Percentiles rank a stretch among this genome's conserved stretches.
These are phyloP conservation scores for Backusella liffmaniae DNA, from an alignment of 192 early-diverging fungal species.

Conservation along the genomic window DNA sequence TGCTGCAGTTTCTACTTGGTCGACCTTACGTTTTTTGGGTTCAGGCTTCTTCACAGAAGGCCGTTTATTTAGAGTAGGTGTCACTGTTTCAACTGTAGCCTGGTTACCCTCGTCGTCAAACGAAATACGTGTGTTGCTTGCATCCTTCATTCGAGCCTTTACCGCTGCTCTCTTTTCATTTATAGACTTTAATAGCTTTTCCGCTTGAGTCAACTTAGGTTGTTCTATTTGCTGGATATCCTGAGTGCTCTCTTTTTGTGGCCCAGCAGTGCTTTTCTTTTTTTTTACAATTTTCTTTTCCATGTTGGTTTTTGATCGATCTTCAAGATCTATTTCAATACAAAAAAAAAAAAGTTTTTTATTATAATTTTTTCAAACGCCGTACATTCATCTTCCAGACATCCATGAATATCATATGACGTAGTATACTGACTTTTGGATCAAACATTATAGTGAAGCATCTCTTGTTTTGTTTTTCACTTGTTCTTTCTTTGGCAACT, in stretches of 20 bases:
- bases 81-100: background rate
- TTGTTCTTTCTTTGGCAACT: background rate
- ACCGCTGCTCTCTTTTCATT: constrained; percentile 23
- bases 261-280: background rate
- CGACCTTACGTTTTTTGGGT: constrained; percentile 14
- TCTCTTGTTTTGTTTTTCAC: background rate
- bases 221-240: background rate
- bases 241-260: background rate
- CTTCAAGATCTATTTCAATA: background rate
- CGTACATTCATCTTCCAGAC: background rate
- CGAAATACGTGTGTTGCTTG: background rate
- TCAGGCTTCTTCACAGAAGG: constrained; percentile 7
- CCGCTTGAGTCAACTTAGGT: constrained; percentile 25
- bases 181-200: constrained; percentile 28
- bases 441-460: too few species aligned
- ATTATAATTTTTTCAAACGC: background rate
- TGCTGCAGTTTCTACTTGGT: constrained; percentile 17
- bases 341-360: background rate
- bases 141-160: constrained; percentile 6
- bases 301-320: background rate
- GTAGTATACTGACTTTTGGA: too few species aligned
- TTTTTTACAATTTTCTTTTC: constrained; percentile 6
- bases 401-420: too few species aligned
- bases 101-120: constrained; percentile 24
- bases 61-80: background rate